phyloP scores from a whole-genome alignment of 495 filamentous ascomycete genomes.

The Penicillium cataractarum region DNA sequence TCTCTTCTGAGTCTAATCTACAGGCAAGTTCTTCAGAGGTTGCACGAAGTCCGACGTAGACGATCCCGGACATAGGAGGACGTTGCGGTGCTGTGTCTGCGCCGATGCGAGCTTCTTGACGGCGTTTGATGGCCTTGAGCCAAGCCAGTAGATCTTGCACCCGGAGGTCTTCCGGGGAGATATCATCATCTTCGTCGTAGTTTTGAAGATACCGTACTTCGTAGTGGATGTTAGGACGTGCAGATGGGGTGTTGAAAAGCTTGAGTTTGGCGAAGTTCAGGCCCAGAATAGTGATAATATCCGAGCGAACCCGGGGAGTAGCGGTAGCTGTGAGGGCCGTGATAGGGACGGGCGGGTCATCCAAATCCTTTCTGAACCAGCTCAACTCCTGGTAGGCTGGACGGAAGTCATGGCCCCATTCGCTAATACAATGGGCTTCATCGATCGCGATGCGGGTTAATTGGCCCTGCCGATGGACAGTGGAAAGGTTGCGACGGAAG shows the following conservation, averaged over 20 bases:
- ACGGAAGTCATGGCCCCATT: constrained; percentile 99
- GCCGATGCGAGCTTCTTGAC: constrained; percentile 54
- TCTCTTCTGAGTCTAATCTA: constrained; percentile 34
- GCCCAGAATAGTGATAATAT: constrained; percentile 76
- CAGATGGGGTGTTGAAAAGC: constrained; percentile 77
- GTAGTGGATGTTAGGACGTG: constrained; percentile 85
- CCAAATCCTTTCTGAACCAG: constrained; percentile 77
- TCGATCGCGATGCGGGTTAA: constrained; percentile 86
- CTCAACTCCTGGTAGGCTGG: constrained; percentile 85
- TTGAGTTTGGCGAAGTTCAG: constrained; percentile 64
- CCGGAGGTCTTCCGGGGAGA: constrained; percentile 42
- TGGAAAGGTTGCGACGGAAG: constrained; percentile 73
- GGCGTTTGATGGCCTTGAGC: constrained; percentile 69
- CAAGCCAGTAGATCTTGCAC: constrained; percentile 71
- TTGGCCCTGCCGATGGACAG: constrained; percentile 80
- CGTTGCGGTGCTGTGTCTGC: constrained; percentile 51
- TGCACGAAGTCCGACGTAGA: constrained; percentile 81
- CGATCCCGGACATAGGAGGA: constrained; percentile 77
- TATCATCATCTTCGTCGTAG: constrained; percentile 31
- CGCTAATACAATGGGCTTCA: constrained; percentile 95
- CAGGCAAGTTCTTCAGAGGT: constrained; percentile 75
- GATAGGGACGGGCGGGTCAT: constrained; percentile 82
- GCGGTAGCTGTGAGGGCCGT: constrained; percentile 93
- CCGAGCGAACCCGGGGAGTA: constrained; percentile 73
- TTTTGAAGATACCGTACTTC: constrained; percentile 85